Conservation (phyloP, 495 filamentous ascomycete genomes). For the Pseudoneurospora amorphoporcata region DNA sequence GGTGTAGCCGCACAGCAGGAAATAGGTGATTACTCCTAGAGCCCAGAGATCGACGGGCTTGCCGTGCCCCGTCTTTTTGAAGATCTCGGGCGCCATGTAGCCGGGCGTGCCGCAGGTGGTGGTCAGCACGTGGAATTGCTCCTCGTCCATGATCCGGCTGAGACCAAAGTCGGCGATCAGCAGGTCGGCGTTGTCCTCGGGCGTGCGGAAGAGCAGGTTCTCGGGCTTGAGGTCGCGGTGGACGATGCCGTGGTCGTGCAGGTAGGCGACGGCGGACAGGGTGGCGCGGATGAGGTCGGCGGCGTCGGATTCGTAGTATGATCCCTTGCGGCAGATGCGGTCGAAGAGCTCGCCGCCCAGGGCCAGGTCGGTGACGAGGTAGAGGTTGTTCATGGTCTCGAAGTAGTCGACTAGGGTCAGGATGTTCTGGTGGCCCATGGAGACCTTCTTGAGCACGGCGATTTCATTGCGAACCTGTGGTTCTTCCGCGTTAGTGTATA, state of each 20-base stretch:
- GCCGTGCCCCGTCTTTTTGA: slow-evolving; percentile 80
- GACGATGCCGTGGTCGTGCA: slow-evolving; percentile 97
- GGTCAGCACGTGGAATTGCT: slow-evolving; percentile 94
- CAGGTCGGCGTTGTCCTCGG: slow-evolving; percentile 77
- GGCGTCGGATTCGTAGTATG: slow-evolving; percentile 95
- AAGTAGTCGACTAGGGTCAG: slow-evolving; percentile 97
- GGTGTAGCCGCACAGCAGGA: slow-evolving; percentile 94
- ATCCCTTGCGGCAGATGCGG: slow-evolving; percentile 95
- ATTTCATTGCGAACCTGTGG: slow-evolving; percentile 91
- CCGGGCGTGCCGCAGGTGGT: slow-evolving; percentile 97
- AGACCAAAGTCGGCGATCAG: slow-evolving; percentile 95
- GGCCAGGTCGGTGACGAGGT: slow-evolving; percentile 93
- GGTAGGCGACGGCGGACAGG: slow-evolving; percentile 92
- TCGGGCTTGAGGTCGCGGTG: slow-evolving; percentile 76
- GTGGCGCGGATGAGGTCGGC: slow-evolving; percentile 92
- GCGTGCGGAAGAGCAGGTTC: slow-evolving; percentile 69
- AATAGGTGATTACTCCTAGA: slow-evolving; percentile 93
- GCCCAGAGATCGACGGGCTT: slow-evolving; percentile 94
- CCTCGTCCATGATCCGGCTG: slow-evolving; percentile 95
- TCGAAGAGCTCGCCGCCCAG: slow-evolving; percentile 96
- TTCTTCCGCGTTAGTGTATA: background rate
- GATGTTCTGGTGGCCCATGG: slow-evolving; percentile 97
- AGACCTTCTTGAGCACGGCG: slow-evolving; percentile 88
- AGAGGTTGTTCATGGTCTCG: slow-evolving; percentile 98
- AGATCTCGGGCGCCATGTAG: slow-evolving; percentile 95